Evolutionary conservation across 345 rosid genomes (phyloP).

Genomic region (Jatropha curcas): DNA sequence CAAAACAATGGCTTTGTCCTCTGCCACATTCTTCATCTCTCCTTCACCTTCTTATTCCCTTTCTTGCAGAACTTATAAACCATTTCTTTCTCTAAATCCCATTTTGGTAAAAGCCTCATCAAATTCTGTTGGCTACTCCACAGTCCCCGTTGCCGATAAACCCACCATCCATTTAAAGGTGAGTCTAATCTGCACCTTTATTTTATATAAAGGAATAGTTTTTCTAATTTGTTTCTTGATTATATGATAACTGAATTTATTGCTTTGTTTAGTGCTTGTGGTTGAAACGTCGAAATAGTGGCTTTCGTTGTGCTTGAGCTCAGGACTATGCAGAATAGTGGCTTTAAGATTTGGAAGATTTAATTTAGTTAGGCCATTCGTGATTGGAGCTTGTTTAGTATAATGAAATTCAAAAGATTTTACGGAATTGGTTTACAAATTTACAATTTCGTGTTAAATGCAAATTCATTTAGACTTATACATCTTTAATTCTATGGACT

Average conservation of each 20-base stretch:
- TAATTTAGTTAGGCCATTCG: neutral
- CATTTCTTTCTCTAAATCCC: constrained; percentile 39
- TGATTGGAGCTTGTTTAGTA: no score
- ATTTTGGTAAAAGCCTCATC: constrained; percentile 62
- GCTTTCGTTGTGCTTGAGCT: neutral
- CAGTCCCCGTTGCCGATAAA: constrained; percentile 42
- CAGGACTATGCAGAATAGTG: neutral
- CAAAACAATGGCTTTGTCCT: constrained; percentile 39
- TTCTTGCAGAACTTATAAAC: constrained; percentile 36
- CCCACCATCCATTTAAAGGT: constrained; percentile 53
- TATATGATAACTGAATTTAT: neutral
- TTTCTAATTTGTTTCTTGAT: neutral
- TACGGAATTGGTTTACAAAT: no score
- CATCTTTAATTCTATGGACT: no score
- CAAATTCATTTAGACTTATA: no score
- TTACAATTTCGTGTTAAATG: no score
- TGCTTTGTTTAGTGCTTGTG: neutral
- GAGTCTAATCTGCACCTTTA: neutral
- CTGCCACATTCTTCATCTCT: constrained; percentile 43
- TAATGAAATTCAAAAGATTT: no score
- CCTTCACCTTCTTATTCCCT: constrained; percentile 37
- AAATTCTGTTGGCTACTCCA: constrained; percentile 44
- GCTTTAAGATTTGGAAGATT: no score
- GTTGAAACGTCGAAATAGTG: neutral
- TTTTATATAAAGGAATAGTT: neutral